Percentiles rank a stretch among this genome's conserved stretches.
Conservation (phyloP, 202 grass and related monocot genomes). For the Digitaria exilis region DNA sequence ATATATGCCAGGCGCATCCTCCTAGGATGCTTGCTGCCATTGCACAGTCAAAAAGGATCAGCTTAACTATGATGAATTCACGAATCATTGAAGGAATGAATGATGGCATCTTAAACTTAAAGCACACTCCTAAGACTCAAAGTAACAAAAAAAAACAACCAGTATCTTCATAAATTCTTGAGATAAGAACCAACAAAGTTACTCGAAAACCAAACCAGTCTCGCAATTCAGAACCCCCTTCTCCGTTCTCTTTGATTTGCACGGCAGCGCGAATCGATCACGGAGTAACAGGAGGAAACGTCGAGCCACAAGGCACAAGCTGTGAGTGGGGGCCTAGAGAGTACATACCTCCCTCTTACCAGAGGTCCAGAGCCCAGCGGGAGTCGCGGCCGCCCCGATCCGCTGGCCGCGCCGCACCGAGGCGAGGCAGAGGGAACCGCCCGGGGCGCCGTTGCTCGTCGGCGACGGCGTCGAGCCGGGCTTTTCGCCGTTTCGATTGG, state of each 20-base stretch:
- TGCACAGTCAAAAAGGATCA: conserved; percentile 14
- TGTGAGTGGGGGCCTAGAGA: background rate
- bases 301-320: background rate
- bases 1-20: conserved; percentile 12
- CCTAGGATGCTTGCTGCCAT: background rate
- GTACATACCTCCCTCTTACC: background rate
- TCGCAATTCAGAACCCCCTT: background rate
- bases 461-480: background rate
- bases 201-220: background rate
- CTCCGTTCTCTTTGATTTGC: background rate
- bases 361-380: too few species aligned
- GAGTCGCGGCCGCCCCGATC: background rate
- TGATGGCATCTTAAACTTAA: conserved; percentile 34
- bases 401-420: background rate
- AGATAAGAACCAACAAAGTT: background rate
- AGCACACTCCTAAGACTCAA: conserved; percentile 31
- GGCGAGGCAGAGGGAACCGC: background rate
- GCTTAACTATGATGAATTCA: background rate
- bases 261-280: background rate
- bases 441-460: background rate
- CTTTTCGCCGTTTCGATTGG: background rate
- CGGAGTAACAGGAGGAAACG: background rate
- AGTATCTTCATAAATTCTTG: too few species aligned
- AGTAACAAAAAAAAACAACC: background rate
- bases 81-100: conserved; percentile 26